Base-by-base conservation (phyloP, 805 yeast species). In the Ogataea corticis region DNA sequence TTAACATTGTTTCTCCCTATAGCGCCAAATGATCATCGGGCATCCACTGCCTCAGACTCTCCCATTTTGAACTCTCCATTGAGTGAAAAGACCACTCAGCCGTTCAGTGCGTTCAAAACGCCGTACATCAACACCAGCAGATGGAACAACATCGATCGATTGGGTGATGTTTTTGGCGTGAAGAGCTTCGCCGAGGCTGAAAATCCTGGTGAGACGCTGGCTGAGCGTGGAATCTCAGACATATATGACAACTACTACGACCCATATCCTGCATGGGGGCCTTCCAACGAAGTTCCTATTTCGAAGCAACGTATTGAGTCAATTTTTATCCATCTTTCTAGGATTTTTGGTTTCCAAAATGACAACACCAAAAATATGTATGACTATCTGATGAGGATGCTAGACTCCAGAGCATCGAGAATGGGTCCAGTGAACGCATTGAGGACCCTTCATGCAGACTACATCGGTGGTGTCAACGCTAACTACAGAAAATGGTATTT, bases 401-500 rank as follows among this genome's bases (percentile, higher is more conserved):
- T 84, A 31, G 90, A 84, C 54, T 83, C 89, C 0, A 71, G 90
- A 51, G 78, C 89, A 1, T 77, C 88, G 0, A 70, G 92, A 53
- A 75, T 80, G 77, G 70, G 76, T 1, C 78, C 87, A 0, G 51
- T 47, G 4, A 68, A 67, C 18, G 88, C 91, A 0, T 70, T 85
- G 35, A 66, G 69, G 42, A 71, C 85, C 0, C 55, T 85, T 9
- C 91, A 86, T 62, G 83, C 83, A 1, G 92, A 85, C 59, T 86
- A 84, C 57, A 80, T 85, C 57, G 87, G 89, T 3, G 94, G 92
- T 0, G 56, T 72, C 3, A 77, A 81, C 53, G 70, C 92, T 1
- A 85, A 85, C 57, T 85, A 78, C 59, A 73, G 76, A 48, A 85
- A 81, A 54, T 85, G 94, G 94, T 85, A 83, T 56, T 83, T 86